Base-by-base conservation (phyloP, 345 rosid genomes). In the Sonneratia alba region DNA sequence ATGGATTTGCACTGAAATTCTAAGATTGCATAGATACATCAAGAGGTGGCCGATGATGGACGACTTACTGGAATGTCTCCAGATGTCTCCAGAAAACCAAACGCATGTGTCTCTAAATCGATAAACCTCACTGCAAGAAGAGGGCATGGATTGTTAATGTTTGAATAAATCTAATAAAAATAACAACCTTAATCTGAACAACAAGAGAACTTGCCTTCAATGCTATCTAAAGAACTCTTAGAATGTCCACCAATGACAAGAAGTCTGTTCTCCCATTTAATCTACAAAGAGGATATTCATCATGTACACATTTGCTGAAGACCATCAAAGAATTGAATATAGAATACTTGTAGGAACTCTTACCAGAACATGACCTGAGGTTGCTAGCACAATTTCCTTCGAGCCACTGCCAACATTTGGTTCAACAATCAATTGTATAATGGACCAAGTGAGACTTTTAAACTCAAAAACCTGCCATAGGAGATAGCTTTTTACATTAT, bases 331-430 rank as follows among this genome's bases (percentile, higher is more conserved):
- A 67, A 3, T 6, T 5, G 43, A 37, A 45, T 14, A 67, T 18
- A n/a, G 6, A 62, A 10, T 3, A 62, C n/a, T 59, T 12, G 18
- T 27, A 24, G 34, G 63, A 79, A 27, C 32, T 69, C 79, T 78
- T 79, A 95, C 98, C 91, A 89, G 83, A 42, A 85, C 79, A 76
- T 95, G 99, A 76, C 91, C 96, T 19, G 97, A 88, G 40, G 75
- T 81, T 73, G 94, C 86, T 69, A 90, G 93, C 77, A 90, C 78
- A 85, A 79, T 81, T 79, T 86, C 95, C 70, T 66, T 79, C 36
- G 78, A 74, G 74, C 72, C 84, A 69, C 79, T 77, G 11, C 78
- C 88, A 77, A 75, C 77, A 69, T 66, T 69, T 69, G 73, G 73
- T 43, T 84, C 87, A 75, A 49, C 45, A 75, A 74, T 77, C 68